These are phyloP conservation scores for Aspergillus japonicus DNA, from an alignment of 2,329 filamentous ascomycete genomes.

Conservation along the genomic window DNA sequence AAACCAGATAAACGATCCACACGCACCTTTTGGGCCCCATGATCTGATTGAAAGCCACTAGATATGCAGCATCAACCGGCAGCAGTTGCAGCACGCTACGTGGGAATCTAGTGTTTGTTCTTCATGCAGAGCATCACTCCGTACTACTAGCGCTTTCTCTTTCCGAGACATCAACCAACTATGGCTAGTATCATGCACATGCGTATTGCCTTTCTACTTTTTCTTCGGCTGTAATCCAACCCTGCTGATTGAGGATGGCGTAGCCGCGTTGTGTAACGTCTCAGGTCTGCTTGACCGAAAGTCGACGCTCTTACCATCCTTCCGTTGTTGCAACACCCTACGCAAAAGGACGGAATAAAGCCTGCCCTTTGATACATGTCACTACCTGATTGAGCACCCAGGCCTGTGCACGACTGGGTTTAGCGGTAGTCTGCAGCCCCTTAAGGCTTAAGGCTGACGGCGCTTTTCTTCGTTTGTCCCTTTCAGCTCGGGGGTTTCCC, in stretches of 20 bases:
- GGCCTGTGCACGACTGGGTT: conserved; percentile 16
- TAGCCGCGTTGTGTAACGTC: background rate
- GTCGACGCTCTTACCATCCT: background rate
- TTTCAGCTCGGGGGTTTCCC: background rate
- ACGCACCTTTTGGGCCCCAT: background rate
- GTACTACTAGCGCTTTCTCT: background rate
- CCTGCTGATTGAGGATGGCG: background rate
- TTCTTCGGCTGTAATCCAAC: background rate
- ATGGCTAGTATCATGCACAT: background rate
- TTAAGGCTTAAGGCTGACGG: conserved; percentile 40
- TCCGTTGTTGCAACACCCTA: background rate
- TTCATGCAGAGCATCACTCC: background rate
- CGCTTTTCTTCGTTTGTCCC: conserved; percentile 7
- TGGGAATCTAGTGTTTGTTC: background rate
- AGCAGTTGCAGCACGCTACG: background rate
- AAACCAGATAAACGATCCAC: background rate
- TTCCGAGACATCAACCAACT: background rate
- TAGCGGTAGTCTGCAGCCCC: conserved; percentile 28
- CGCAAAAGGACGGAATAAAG: background rate
- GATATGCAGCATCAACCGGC: background rate
- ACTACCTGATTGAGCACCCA: background rate
- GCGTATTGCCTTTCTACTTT: background rate
- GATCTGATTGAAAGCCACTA: background rate
- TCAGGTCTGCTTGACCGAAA: background rate
- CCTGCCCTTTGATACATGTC: background rate